These are phyloP conservation scores for Chlamydomonas sp. DNA, from an alignment of 139 green algal species.

Conservation along the genomic window DNA sequence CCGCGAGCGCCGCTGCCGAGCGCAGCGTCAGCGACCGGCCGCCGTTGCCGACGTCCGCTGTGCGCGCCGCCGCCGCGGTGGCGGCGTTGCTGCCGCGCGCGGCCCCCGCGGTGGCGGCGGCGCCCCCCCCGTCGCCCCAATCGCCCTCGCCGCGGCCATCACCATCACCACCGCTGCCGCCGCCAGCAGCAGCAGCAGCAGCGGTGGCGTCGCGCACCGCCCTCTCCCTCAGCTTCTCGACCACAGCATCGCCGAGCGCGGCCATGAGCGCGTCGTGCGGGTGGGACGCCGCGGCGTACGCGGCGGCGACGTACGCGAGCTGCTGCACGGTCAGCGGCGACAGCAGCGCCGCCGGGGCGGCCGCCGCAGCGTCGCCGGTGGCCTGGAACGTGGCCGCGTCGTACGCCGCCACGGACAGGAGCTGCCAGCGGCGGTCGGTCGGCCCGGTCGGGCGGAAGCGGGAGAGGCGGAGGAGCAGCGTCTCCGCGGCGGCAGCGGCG, in stretches of 20 bases:
- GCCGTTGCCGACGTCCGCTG: background rate
- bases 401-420: background rate
- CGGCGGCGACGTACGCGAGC: constrained; percentile 2
- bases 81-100: background rate
- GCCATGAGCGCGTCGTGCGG: background rate
- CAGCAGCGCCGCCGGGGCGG: background rate
- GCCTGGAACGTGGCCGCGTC: background rate
- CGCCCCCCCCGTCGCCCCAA: background rate
- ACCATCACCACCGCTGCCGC: background rate
- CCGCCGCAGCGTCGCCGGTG: background rate
- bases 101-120: background rate
- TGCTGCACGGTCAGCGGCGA: background rate
- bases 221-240: background rate
- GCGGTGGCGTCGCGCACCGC: too few relatives aligned
- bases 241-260: background rate
- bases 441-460: too few relatives aligned
- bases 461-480: too few relatives aligned
- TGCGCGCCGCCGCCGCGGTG: too few relatives aligned
- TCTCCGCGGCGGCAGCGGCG: too few relatives aligned
- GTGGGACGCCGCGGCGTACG: background rate
- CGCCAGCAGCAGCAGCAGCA: background rate
- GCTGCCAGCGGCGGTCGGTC: constrained; percentile 16
- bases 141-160: background rate
- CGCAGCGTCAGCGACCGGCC: background rate
- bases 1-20: background rate